These are phyloP conservation scores for Musa balbisiana DNA, from an alignment of 202 grass and related monocot genomes.

Conservation along the genomic window DNA sequence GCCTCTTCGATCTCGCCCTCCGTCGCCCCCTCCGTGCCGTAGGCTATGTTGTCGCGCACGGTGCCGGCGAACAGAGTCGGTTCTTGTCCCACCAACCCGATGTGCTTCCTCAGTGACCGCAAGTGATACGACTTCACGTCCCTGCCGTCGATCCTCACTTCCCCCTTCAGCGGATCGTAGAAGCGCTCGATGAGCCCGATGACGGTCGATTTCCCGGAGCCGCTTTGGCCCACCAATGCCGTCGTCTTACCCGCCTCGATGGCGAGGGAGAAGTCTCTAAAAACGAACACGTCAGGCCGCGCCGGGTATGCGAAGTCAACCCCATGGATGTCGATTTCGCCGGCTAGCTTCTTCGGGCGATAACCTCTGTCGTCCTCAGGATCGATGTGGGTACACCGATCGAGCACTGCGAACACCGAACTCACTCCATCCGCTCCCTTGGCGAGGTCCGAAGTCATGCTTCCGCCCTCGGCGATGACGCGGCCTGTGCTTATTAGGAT, in stretches of 20 bases:
- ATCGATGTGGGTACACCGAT: slow-evolving; percentile 66
- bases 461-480: slow-evolving; percentile 85
- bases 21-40: slow-evolving; percentile 51
- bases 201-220: slow-evolving; percentile 94
- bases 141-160: slow-evolving; percentile 59
- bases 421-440: slow-evolving; percentile 71
- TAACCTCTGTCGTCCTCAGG: slow-evolving; percentile 60
- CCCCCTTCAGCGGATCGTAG: slow-evolving; percentile 73
- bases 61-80: slow-evolving; percentile 78
- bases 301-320: slow-evolving; percentile 80
- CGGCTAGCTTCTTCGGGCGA: slow-evolving; percentile 47
- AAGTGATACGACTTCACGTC: slow-evolving; percentile 79
- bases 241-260: slow-evolving; percentile 75
- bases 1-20: slow-evolving; percentile 72
- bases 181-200: slow-evolving; percentile 86
- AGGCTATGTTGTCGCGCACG: slow-evolving; percentile 72
- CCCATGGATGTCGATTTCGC: slow-evolving; percentile 54
- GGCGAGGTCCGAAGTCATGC: slow-evolving; percentile 91
- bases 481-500: slow-evolving; percentile 85
- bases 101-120: slow-evolving; percentile 47
- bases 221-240: slow-evolving; percentile 89
- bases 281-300: slow-evolving; percentile 52
- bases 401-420: slow-evolving; percentile 75
- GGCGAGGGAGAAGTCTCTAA: slow-evolving; percentile 65
- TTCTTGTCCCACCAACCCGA: slow-evolving; percentile 84